Evolutionary conservation across 2,329 filamentous ascomycete genomes (phyloP).

Genomic region (Remersonia thermophila): DNA sequence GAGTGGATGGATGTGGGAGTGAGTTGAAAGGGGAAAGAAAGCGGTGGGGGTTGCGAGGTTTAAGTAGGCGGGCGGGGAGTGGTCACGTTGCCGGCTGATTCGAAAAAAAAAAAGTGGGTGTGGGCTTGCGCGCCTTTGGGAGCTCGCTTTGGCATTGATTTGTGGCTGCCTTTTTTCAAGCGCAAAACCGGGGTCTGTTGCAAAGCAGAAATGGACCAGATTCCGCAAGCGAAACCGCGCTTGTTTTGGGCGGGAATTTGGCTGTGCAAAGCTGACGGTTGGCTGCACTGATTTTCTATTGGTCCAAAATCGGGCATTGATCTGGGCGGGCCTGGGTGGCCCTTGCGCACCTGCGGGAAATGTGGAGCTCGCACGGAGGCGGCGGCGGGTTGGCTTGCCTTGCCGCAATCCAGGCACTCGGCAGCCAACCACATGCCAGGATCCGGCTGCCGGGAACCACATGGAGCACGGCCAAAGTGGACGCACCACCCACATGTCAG

Average conservation of each 20-base stretch:
- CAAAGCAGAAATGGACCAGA: slow-evolving; percentile 16
- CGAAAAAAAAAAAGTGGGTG: slow-evolving; percentile 10
- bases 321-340: slow-evolving; percentile 10
- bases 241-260: slow-evolving; percentile 16
- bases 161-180: slow-evolving; percentile 17
- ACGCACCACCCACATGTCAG: slow-evolving; percentile 6
- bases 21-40: slow-evolving; percentile 27
- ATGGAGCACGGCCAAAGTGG: not conserved
- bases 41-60: slow-evolving; percentile 32
- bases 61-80: slow-evolving; percentile 24
- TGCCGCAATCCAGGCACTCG: slow-evolving; percentile 1
- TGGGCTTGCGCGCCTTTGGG: too few relatives aligned
- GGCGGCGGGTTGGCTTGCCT: slow-evolving; percentile 4
- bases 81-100: slow-evolving; percentile 26
- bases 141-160: slow-evolving; percentile 15
- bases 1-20: slow-evolving; percentile 21
- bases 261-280: slow-evolving; percentile 5
- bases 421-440: slow-evolving; percentile 9
- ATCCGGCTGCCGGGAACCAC: too few relatives aligned
- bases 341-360: slow-evolving; percentile 11
- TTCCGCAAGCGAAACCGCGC: slow-evolving; percentile 16
- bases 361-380: too few relatives aligned
- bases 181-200: slow-evolving; percentile 19
- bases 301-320: slow-evolving; percentile 20
- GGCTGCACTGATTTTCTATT: slow-evolving; percentile 18